Percentiles rank a stretch among this genome's conserved stretches.
Conservation (phyloP, 495 filamentous ascomycete species). For the Neurospora tetrasperma region DNA sequence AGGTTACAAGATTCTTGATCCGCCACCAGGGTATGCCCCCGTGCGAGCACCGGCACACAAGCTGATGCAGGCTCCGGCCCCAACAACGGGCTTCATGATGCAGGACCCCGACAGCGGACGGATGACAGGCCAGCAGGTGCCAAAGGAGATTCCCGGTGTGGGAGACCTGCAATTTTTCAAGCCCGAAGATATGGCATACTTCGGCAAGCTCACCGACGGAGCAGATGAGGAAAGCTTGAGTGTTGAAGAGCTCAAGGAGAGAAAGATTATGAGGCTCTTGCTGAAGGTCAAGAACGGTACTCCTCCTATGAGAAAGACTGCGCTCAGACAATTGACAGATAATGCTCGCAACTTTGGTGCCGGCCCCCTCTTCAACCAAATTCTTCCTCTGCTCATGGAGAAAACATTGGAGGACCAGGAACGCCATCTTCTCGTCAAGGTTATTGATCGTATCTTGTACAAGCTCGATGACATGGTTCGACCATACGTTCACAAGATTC, state of each 20-base stretch:
- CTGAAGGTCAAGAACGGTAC: constrained; percentile 99
- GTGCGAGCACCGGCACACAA: constrained; percentile 67
- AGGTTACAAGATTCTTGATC: constrained; percentile 88
- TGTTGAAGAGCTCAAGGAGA: constrained; percentile 92
- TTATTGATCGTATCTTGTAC: constrained; percentile 97
- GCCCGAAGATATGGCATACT: constrained; percentile 97
- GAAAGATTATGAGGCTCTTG: constrained; percentile 95
- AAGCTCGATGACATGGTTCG: constrained; percentile 96
- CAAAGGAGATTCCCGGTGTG: constrained; percentile 94
- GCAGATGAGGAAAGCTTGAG: constrained; percentile 86
- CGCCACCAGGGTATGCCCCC: constrained; percentile 88
- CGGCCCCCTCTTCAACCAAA: constrained; percentile 93
- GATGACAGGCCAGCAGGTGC: constrained; percentile 78
- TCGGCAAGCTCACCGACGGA: constrained; percentile 92
- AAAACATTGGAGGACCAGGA: constrained; percentile 98
- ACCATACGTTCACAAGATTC: constrained; percentile 94
- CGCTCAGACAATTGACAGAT: constrained; percentile 94
- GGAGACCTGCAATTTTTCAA: constrained; percentile 99
- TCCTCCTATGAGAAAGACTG: constrained; percentile 97
- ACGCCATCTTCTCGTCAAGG: constrained; percentile 95
- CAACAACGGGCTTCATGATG: constrained; percentile 86
- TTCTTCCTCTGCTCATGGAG: constrained; percentile 95
- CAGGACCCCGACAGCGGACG: constrained; percentile 81
- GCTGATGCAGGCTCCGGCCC: constrained; percentile 62
- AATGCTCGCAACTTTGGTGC: constrained; percentile 96